phyloP scores from a whole-genome alignment of 2,329 filamentous ascomycete species.

The Dothideomycetes sp. region DNA sequence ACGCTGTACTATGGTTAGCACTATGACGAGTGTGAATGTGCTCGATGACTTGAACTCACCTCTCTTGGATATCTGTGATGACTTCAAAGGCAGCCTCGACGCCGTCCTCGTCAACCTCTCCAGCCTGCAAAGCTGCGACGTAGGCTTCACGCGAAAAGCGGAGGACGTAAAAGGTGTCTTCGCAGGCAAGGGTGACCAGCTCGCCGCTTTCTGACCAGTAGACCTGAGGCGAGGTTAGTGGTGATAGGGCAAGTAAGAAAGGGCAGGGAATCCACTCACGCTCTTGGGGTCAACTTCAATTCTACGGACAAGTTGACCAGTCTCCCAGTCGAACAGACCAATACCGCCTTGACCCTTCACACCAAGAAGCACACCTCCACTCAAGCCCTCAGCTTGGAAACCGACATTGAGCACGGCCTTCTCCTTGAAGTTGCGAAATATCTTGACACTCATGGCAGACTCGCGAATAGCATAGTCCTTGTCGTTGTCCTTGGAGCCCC shows the following conservation, averaged over 20 bases:
- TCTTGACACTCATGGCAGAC: constrained; percentile 85
- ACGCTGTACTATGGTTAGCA: constrained; percentile 42
- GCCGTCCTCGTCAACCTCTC: constrained; percentile 77
- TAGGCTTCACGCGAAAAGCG: constrained; percentile 87
- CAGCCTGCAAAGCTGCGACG: constrained; percentile 68
- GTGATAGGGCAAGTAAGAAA: neutral
- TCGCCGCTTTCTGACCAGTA: constrained; percentile 98
- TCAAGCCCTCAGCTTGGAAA: constrained; percentile 86
- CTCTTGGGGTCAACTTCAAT: constrained; percentile 68
- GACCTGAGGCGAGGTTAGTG: constrained; percentile 40
- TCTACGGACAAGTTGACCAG: constrained; percentile 74
- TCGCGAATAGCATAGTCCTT: constrained; percentile 98
- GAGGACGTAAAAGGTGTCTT: constrained; percentile 90
- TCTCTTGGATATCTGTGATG: constrained; percentile 89
- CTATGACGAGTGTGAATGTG: neutral
- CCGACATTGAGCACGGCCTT: constrained; percentile 72
- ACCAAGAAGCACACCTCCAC: constrained; percentile 80
- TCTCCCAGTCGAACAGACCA: constrained; percentile 94
- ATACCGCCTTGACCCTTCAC: constrained; percentile 92
- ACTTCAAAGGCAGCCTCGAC: constrained; percentile 95
- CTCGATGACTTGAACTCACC: constrained; percentile 35
- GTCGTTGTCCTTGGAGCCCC: constrained; percentile 94
- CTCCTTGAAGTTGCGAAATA: constrained; percentile 97
- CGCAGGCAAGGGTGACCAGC: constrained; percentile 82
- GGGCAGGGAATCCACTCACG: constrained; percentile 26